Evolutionary conservation across 2,329 filamentous ascomycete species (phyloP).

Genomic region (Fusarium ramigenum): DNA sequence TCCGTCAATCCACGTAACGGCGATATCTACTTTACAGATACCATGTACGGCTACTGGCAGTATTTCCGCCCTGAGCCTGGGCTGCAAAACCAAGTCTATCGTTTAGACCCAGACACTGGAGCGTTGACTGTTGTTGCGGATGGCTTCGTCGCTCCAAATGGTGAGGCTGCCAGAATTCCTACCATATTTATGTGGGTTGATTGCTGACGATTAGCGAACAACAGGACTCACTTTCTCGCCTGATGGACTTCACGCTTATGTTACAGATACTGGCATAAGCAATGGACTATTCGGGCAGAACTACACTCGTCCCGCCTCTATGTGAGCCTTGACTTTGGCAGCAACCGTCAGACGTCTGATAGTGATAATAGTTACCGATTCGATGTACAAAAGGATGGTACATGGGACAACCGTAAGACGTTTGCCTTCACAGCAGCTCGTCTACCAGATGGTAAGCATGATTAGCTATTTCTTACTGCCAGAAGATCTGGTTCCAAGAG

Average conservation of each 20-base stretch:
- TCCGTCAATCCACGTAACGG: conserved; percentile 61
- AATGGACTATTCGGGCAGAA: conserved; percentile 56
- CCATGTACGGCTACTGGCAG: conserved; percentile 67
- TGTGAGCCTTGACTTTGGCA: conserved; percentile 49
- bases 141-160: conserved; percentile 65
- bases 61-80: conserved; percentile 64
- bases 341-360: neutral
- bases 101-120: conserved; percentile 60
- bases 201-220: neutral
- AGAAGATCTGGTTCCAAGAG: accelerated
- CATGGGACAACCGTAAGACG: conserved; percentile 57
- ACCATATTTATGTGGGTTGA: accelerated
- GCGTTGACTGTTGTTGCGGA: conserved; percentile 66
- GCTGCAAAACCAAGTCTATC: conserved; percentile 67
- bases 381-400: conserved; percentile 56
- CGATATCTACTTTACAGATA: conserved; percentile 73
- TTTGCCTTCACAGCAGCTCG: conserved; percentile 66
- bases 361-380: conserved; percentile 53
- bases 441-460: conserved; percentile 64
- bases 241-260: conserved; percentile 60
- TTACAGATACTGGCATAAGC: conserved; percentile 63
- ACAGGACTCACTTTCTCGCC: conserved; percentile 65
- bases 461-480: neutral
- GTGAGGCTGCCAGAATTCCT: conserved; percentile 24
- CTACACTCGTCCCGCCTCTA: conserved; percentile 53